Evolutionary conservation across 768 basidiomycete species (phyloP).

Genomic region (Tylopilus felleus): DNA sequence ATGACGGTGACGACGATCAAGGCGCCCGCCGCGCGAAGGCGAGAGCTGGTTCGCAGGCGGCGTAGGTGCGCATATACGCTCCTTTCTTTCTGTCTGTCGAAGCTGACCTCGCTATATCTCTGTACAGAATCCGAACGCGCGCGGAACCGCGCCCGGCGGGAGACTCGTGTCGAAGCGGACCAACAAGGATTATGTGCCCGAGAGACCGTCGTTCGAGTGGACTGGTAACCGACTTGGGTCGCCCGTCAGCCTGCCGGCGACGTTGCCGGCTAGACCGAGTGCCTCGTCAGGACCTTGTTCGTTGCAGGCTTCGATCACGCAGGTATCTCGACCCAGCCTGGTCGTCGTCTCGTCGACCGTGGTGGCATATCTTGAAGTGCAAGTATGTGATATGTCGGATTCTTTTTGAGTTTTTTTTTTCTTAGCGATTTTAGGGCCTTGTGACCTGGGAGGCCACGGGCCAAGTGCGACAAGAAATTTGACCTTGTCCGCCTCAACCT

Average conservation of each 20-base stretch:
- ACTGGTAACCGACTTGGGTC: conserved; percentile 80
- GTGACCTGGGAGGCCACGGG: conserved; percentile 89
- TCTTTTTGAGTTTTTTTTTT: too few relatives aligned
- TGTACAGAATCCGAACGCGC: conserved; percentile 75
- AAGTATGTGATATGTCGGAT: conserved; percentile 46
- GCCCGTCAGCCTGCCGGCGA: conserved; percentile 63
- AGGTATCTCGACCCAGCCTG: too few relatives aligned
- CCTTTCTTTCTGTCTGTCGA: not conserved
- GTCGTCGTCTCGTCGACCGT: conserved; percentile 72
- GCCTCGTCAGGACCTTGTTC: too few relatives aligned
- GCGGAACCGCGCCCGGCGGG: conserved; percentile 47
- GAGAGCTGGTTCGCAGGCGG: conserved; percentile 91
- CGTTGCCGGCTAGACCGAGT: conserved; percentile 57
- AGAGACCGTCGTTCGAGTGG: conserved; percentile 63
- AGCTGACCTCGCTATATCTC: conserved; percentile 53
- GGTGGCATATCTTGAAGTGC: conserved; percentile 79
- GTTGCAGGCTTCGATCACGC: too few relatives aligned
- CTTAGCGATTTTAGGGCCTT: conserved; percentile 57
- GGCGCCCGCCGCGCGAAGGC: conserved; percentile 36
- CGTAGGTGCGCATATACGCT: conserved; percentile 53
- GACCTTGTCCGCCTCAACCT: conserved; percentile 64
- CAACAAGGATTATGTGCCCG: conserved; percentile 66
- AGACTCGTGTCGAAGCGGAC: conserved; percentile 63
- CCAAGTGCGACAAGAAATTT: conserved; percentile 88
- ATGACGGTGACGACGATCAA: conserved; percentile 47